Evolutionary conservation across 2,329 filamentous ascomycete genomes (phyloP), one percentile per base, ranked within the genome.

Genomic region (Venturia aucupariae): DNA sequence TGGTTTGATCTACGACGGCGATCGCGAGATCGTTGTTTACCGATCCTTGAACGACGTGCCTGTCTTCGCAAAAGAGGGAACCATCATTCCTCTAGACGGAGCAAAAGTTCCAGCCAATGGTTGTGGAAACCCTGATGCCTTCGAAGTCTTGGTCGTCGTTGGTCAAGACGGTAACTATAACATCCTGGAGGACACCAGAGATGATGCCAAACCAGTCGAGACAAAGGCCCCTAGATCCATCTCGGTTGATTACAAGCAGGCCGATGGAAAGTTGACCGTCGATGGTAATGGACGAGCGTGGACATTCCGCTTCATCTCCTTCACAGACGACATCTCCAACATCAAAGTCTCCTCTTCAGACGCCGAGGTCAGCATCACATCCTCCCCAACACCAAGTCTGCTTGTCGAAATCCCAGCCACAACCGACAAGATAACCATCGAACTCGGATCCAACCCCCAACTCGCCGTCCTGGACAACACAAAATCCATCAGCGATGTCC

Each of bases 21-120:
- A 81, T 65, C 77, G 84, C 3, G 76, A 80, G 64, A 69, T 87
- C 17, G 77, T 72, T 60, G 70, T 87, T 62, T 80, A 82, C 67
- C 78, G 85, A 11, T 71, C 74, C 0, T 73, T 87, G 0, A 68
- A 78, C 22, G 71, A 77, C 30, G 76, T 80, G 39, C 85, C 85
- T 0, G 80, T 86, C 0, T 74, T 87, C 17, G 79, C 82, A 1
- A 72, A 72, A 0, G 80, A 85, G 69, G 85, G 85, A 0, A 75
- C 83, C 15, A 85, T 87, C 64, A 74, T 87, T 6, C 81, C 84
- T 0, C 73, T 86, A 0, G 84, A 87, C 65, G 75, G 70, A 1
- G 72, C 73, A 3, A 66, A 68, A 42, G 72, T 71, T 2, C 79
- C 80, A 0, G 68, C 66, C 1, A 84, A 83, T 62, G 82, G 82